Base-by-base conservation (phyloP, 208 protist species). In the Kentomonas sorsogonicus region DNA sequence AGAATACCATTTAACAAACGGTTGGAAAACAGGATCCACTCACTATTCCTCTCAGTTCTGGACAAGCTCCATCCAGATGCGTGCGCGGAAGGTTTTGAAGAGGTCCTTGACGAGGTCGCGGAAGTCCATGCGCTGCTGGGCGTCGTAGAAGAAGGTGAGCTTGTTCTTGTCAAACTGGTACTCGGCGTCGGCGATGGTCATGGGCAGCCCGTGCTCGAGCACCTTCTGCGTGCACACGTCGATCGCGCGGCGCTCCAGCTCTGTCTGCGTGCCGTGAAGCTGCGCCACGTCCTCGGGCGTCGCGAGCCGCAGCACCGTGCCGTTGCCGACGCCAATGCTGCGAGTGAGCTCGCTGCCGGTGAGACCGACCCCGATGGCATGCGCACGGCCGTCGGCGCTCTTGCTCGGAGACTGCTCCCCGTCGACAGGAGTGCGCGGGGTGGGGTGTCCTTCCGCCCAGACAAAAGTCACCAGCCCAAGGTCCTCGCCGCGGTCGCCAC, bases 91-190 rank as follows among this genome's bases (percentile, higher is more conserved):
- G 10, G 86, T 86, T 53, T 91, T 89, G 74, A 86, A 96, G 5
- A 96, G 72, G 56, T 93, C 84, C 0, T 86, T 77, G 23, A 96
- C 85, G 4, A 96, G 67, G 33, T 92, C 84, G 0, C 89, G 72
- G 61, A 96, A 96, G 66, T 96, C 89, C 74, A 89, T 84, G 38
- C 89, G 74, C 52, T 93, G 83, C 56, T 89, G 75, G 2, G 86
- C 77, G 56, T 94, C 79, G 56, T 94, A 96, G 63, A 86, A 96
- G 57, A 96, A 96, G 18, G 84, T 96, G 18, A 96, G 69, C 72
- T 96, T 96, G 44, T 94, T 93, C 66, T 80, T 87, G 38, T 96
- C 89, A 63, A 86, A 96, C 64, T 96, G 89, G 50, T 94, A 96
- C 70, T 96, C 89, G 0, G 89, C 89, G 53, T 94, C 89, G n/a